Evolutionary conservation across 768 basidiomycete genomes (phyloP).

Genomic region (Cyclocybe aegerita): DNA sequence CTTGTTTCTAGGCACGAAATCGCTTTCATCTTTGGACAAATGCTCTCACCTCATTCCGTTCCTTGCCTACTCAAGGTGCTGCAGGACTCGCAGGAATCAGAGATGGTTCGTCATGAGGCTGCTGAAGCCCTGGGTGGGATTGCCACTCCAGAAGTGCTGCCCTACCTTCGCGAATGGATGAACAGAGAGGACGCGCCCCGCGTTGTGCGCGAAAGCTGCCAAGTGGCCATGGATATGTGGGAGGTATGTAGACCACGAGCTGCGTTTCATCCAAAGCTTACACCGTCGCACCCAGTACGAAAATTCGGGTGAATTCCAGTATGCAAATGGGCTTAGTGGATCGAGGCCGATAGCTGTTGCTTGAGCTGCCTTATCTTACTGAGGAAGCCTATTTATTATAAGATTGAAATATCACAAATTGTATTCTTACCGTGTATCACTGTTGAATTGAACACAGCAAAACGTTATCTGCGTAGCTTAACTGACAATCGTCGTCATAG

Average conservation of each 20-base stretch:
- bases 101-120: slow-evolving; percentile 99
- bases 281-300: slow-evolving; percentile 52
- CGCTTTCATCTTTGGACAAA: slow-evolving; percentile 97
- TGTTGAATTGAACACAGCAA: too few relatives aligned
- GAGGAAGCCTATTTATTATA: too few relatives aligned
- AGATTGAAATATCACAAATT: too few relatives aligned
- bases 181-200: slow-evolving; percentile 72
- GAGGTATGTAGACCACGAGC: slow-evolving; percentile 56
- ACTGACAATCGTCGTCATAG: too few relatives aligned
- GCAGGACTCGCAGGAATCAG: slow-evolving; percentile 69
- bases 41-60: slow-evolving; percentile 85
- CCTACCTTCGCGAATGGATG: slow-evolving; percentile 85
- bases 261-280: not conserved
- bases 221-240: slow-evolving; percentile 97
- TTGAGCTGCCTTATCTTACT: not conserved
- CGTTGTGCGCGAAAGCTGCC: slow-evolving; percentile 94
- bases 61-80: slow-evolving; percentile 82
- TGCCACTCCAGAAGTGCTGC: slow-evolving; percentile 87
- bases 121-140: slow-evolving; percentile 99
- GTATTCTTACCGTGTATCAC: too few relatives aligned
- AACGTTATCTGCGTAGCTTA: too few relatives aligned
- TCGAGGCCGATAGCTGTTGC: slow-evolving; percentile 8
- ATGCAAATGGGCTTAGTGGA: slow-evolving; percentile 49
- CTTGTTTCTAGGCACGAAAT: slow-evolving; percentile 79
- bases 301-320: slow-evolving; percentile 80